phyloP scores from a whole-genome alignment of 1,139 yeast genomes.

The Pneumocystis carinii region DNA sequence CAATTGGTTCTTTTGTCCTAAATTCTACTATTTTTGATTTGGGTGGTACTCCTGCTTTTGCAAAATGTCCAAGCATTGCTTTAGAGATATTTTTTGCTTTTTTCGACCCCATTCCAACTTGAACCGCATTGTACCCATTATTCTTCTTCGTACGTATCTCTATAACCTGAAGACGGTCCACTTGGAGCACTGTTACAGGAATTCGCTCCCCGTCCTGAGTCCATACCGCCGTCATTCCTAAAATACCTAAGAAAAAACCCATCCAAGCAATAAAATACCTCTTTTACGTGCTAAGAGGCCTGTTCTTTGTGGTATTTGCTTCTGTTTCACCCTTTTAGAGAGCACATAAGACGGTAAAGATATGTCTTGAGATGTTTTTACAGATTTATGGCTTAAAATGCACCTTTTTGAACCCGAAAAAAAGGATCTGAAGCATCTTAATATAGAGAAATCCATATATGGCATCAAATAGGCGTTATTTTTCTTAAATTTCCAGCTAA shows the following conservation, averaged over 20 bases:
- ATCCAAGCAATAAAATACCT: neutral
- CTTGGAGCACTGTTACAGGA: conserved; percentile 60
- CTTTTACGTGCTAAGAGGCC: neutral
- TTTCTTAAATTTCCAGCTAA: neutral
- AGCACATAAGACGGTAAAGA: neutral
- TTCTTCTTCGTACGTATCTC: conserved; percentile 49
- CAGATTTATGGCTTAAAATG: neutral
- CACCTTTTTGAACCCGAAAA: neutral
- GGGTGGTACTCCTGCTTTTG: conserved; percentile 72
- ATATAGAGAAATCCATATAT: neutral
- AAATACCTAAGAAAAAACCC: neutral
- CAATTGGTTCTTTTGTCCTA: conserved; percentile 43
- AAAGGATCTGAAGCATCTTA: neutral
- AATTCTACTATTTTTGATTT: conserved; percentile 64
- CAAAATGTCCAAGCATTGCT: conserved; percentile 61
- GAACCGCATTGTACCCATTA: conserved; percentile 74
- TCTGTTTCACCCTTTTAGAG: neutral
- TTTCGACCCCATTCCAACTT: conserved; percentile 72
- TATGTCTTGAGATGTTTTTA: neutral
- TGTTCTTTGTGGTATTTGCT: neutral
- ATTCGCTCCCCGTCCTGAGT: conserved; percentile 49
- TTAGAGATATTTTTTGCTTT: conserved; percentile 47
- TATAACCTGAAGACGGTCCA: conserved; percentile 77
- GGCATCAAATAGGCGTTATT: neutral
- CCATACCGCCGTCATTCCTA: conserved; percentile 80